Conservation (phyloP, 2,329 filamentous ascomycete genomes). For the Fragosphaeria purpurea region DNA sequence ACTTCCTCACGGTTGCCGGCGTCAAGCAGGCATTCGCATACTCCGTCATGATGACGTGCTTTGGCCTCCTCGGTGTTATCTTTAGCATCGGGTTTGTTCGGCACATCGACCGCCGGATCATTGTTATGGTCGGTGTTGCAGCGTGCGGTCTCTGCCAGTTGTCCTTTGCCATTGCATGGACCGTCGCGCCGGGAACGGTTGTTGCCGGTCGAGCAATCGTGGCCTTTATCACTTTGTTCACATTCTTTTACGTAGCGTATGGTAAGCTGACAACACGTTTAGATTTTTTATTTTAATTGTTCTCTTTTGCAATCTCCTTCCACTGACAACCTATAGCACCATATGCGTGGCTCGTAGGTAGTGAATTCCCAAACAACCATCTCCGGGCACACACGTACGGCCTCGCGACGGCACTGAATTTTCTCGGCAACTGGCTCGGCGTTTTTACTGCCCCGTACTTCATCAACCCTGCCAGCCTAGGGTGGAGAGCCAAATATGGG, state of each 20-base stretch:
- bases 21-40: conserved; percentile 23
- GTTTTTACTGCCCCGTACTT: conserved; percentile 30
- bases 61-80: conserved; percentile 24
- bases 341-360: conserved; percentile 29
- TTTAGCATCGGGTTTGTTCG: conserved; percentile 21
- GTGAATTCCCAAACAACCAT: conserved; percentile 29
- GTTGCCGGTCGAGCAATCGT: conserved; percentile 20
- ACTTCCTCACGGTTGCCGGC: conserved; percentile 23
- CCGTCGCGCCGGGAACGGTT: conserved; percentile 15
- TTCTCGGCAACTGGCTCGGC: conserved; percentile 28
- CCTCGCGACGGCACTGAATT: conserved; percentile 27
- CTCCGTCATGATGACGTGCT: conserved; percentile 24
- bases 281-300: too few species aligned
- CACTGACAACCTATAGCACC: conserved; percentile 13
- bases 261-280: too few species aligned
- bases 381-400: conserved; percentile 30
- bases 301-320: too few species aligned
- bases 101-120: conserved; percentile 20
- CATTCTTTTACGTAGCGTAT: conserved; percentile 25
- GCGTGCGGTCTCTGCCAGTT: conserved; percentile 24
- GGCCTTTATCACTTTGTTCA: conserved; percentile 22
- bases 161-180: conserved; percentile 22
- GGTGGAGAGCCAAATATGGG: conserved; percentile 26
- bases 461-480: conserved; percentile 29
- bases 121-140: conserved; percentile 21